These are phyloP conservation scores for Cladochytrium replicatum DNA, from an alignment of 192 early-diverging fungal genomes.

Conservation along the genomic window DNA sequence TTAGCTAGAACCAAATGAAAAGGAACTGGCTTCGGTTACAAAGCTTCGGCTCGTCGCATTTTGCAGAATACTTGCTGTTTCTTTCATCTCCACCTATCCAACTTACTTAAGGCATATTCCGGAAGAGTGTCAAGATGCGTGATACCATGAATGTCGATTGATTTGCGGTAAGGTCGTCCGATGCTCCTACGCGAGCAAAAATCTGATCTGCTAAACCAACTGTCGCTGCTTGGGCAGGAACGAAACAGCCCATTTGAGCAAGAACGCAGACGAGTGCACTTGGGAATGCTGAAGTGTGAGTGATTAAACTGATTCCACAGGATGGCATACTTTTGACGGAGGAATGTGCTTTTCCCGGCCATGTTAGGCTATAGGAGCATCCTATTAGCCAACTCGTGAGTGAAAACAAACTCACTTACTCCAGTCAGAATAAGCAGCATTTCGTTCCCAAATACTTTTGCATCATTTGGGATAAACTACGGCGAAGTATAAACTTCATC, in stretches of 20 bases:
- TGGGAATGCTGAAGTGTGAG: background rate
- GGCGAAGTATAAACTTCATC: no score
- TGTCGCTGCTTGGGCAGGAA: conserved; percentile 53
- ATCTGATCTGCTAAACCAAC: conserved; percentile 63
- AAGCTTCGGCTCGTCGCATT: conserved; percentile 42
- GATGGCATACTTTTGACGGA: conserved; percentile 50
- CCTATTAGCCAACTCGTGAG: background rate
- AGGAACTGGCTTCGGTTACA: conserved; percentile 4
- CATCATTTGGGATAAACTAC: background rate
- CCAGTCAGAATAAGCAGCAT: conserved; percentile 15
- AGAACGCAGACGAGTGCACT: conserved; percentile 42
- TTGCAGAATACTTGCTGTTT: conserved; percentile 61
- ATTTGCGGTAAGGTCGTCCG: conserved; percentile 54
- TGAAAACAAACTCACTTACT: conserved; percentile 4
- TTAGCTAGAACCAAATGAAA: background rate
- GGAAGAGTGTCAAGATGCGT: background rate
- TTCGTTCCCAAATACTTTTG: conserved; percentile 24
- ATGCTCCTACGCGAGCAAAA: conserved; percentile 62
- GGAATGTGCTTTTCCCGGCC: conserved; percentile 65
- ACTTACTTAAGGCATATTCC: background rate
- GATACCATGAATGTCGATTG: conserved; percentile 67
- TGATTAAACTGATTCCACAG: background rate
- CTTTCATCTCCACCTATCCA: conserved; percentile 52
- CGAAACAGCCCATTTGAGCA: conserved; percentile 65
- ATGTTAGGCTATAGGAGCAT: conserved; percentile 65